Conservation (phyloP, 495 filamentous ascomycete genomes). For the Xylona heveae region DNA sequence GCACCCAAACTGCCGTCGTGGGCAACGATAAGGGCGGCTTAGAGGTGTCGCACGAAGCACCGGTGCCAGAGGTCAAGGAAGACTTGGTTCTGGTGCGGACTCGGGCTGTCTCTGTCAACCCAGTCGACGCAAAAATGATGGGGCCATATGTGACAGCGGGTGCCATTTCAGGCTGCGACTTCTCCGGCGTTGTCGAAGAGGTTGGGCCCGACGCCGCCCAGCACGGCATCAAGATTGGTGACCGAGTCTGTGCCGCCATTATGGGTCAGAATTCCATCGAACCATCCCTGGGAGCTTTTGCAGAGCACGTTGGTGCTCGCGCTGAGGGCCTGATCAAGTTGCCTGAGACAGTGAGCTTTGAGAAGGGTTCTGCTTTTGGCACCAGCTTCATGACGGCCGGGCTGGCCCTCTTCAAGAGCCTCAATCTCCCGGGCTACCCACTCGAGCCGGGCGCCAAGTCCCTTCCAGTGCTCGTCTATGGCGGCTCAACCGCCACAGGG, state of each 20-base stretch:
- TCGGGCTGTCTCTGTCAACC: no score
- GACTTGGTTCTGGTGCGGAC: no score
- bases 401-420: slow-evolving; percentile 24
- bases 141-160: no score
- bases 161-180: slow-evolving; percentile 31
- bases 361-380: slow-evolving; percentile 32
- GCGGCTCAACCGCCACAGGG: slow-evolving; percentile 30
- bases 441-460: slow-evolving; percentile 7
- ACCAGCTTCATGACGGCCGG: slow-evolving; percentile 28
- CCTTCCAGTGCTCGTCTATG: slow-evolving; percentile 29
- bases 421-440: slow-evolving; percentile 20
- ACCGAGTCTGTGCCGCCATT: slow-evolving; percentile 27
- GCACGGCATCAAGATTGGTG: slow-evolving; percentile 24
- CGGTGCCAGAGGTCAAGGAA: no score
- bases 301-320: slow-evolving; percentile 27
- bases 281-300: slow-evolving; percentile 30
- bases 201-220: slow-evolving; percentile 28
- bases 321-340: slow-evolving; percentile 27
- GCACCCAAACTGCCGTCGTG: no score
- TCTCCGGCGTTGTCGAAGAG: slow-evolving; percentile 29
- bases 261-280: slow-evolving; percentile 23
- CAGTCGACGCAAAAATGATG: no score
- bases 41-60: no score
- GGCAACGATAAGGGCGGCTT: no score
- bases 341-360: slow-evolving; percentile 32